These are phyloP conservation scores for Mortierella claussenii DNA, from an alignment of 192 early-diverging fungal species.

Conservation along the genomic window DNA sequence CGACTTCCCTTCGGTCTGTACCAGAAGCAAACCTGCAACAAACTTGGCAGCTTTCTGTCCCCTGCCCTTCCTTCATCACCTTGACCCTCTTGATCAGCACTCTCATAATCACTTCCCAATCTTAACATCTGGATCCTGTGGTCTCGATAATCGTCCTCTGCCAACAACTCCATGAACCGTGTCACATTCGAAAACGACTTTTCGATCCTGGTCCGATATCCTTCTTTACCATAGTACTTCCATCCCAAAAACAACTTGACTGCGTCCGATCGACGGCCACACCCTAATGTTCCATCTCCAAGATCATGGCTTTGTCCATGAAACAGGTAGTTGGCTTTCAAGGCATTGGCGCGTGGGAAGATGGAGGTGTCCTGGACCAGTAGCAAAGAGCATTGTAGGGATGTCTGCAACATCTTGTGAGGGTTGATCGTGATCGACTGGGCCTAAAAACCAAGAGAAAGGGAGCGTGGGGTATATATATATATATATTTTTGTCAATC, in stretches of 20 bases:
- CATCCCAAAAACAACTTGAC: slow-evolving; percentile 84
- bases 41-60: slow-evolving; percentile 44
- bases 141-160: slow-evolving; percentile 22
- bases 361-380: slow-evolving; percentile 63
- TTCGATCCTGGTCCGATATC: slow-evolving; percentile 66
- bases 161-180: slow-evolving; percentile 55
- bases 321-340: slow-evolving; percentile 77
- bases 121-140: slow-evolving; percentile 59
- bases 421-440: slow-evolving; percentile 83
- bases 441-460: slow-evolving; percentile 47
- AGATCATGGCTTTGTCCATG: slow-evolving; percentile 73
- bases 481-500: too few relatives aligned
- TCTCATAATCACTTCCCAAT: slow-evolving; percentile 15
- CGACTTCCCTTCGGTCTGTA: slow-evolving; percentile 63
- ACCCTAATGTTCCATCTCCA: slow-evolving; percentile 82
- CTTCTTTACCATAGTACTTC: slow-evolving; percentile 76
- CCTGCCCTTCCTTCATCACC: slow-evolving; percentile 25
- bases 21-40: slow-evolving; percentile 80
- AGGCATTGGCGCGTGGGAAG: slow-evolving; percentile 70
- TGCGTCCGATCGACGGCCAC: slow-evolving; percentile 82
- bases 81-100: background rate
- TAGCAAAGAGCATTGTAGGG: slow-evolving; percentile 82
- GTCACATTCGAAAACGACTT: slow-evolving; percentile 65
- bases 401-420: slow-evolving; percentile 85
- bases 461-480: background rate